Percentiles rank a stretch among this genome's conserved stretches.
Evolutionary conservation across 2,329 filamentous ascomycete species (phyloP).

Genomic region (Pseudopithomyces chartarum): DNA sequence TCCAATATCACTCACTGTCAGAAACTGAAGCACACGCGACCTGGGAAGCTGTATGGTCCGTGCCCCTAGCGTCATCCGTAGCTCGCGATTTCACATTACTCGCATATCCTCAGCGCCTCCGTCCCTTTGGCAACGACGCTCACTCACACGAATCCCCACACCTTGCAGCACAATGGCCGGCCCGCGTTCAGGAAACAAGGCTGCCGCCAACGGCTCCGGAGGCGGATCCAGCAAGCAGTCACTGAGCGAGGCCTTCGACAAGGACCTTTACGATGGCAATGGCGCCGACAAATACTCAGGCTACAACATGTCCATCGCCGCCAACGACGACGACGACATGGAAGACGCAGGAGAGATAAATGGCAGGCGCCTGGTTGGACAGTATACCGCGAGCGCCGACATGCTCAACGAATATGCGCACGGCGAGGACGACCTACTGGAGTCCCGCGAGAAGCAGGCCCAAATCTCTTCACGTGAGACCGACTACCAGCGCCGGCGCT

Average conservation of each 20-base stretch:
- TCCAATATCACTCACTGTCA: no score
- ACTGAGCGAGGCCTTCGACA: slow-evolving; percentile 88
- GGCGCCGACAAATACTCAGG: slow-evolving; percentile 81
- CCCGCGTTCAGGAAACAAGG: slow-evolving; percentile 66
- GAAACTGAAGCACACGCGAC: background rate
- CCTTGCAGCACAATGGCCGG: slow-evolving; percentile 42
- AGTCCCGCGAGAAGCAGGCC: slow-evolving; percentile 84
- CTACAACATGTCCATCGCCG: slow-evolving; percentile 88
- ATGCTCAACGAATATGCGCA: slow-evolving; percentile 94
- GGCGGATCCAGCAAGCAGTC: slow-evolving; percentile 88
- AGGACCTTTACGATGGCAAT: slow-evolving; percentile 80
- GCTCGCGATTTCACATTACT: slow-evolving; percentile 3
- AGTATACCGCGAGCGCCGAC: slow-evolving; percentile 90
- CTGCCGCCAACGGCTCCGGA: slow-evolving; percentile 76
- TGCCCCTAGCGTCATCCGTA: slow-evolving; percentile 1
- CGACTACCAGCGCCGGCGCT: slow-evolving; percentile 95
- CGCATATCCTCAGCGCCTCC: slow-evolving; percentile 1
- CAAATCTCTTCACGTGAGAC: slow-evolving; percentile 92
- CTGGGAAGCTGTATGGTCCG: background rate
- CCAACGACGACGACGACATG: slow-evolving; percentile 78
- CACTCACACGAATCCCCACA: slow-evolving; percentile 9
- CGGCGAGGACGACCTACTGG: slow-evolving; percentile 87
- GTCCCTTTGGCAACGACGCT: slow-evolving; percentile 7
- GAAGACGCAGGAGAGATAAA: slow-evolving; percentile 69
- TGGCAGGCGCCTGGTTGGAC: slow-evolving; percentile 81